Percentiles rank a stretch among this genome's conserved stretches.
These are phyloP conservation scores for Rhynchosporium agropyri DNA, from an alignment of 2,329 filamentous ascomycete species.

Conservation along the genomic window DNA sequence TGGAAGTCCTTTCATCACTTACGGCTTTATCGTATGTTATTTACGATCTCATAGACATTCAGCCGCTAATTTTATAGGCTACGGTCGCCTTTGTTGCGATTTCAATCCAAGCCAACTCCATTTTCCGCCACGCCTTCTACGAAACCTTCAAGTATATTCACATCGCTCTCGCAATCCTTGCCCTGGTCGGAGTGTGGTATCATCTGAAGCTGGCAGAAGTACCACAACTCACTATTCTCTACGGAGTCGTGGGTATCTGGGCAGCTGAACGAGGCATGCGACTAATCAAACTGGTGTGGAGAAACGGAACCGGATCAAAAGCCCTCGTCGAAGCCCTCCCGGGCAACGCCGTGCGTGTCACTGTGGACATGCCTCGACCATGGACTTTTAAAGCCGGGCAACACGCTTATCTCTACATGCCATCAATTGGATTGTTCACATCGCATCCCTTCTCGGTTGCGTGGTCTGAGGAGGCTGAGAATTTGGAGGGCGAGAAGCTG, in stretches of 20 bases:
- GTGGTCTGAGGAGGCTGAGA: conserved; percentile 70
- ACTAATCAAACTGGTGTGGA: conserved; percentile 61
- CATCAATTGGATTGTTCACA: conserved; percentile 69
- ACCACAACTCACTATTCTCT: conserved; percentile 60
- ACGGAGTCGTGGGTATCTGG: conserved; percentile 69
- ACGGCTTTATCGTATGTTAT: conserved; percentile 63
- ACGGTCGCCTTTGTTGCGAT: conserved; percentile 64
- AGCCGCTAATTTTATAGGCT: conserved; percentile 46
- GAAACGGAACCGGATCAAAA: conserved; percentile 67
- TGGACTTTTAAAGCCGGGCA: conserved; percentile 76
- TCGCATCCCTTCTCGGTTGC: conserved; percentile 80
- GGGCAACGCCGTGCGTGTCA: conserved; percentile 74
- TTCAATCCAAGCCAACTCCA: conserved; percentile 68
- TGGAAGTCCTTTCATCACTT: conserved; percentile 49
- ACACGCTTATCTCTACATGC: conserved; percentile 80
- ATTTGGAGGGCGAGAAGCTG: conserved; percentile 55
- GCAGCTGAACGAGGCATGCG: conserved; percentile 62
- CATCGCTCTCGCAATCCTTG: conserved; percentile 62
- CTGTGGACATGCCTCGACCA: conserved; percentile 73
- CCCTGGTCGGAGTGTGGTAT: conserved; percentile 67
- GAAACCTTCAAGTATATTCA: conserved; percentile 77
- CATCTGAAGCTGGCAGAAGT: conserved; percentile 60
- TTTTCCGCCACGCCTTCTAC: conserved; percentile 77
- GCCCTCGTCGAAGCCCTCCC: conserved; percentile 75
- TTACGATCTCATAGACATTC: conserved; percentile 13